Evolutionary conservation across 345 rosid species (phyloP).

Genomic region (Tarenaya hassleriana): DNA sequence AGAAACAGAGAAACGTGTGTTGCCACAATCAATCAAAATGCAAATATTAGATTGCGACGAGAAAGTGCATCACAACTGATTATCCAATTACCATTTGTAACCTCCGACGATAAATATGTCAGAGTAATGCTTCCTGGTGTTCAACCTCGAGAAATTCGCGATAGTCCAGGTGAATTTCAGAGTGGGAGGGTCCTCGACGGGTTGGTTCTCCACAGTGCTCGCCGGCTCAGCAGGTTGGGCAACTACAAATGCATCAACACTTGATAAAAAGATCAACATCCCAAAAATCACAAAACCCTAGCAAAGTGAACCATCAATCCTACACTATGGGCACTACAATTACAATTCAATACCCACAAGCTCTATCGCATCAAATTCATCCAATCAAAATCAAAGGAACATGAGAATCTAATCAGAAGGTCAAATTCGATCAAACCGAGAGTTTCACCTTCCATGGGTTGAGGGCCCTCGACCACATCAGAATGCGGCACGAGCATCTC

Average conservation of each 20-base stretch:
- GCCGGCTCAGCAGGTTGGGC: slow-evolving; percentile 54
- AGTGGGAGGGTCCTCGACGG: slow-evolving; percentile 66
- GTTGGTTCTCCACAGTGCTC: slow-evolving; percentile 56
- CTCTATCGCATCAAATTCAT: slow-evolving; percentile 9
- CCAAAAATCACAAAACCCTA: slow-evolving; percentile 28
- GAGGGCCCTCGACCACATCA: slow-evolving; percentile 78
- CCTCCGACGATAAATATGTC: slow-evolving; percentile 69
- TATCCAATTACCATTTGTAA: slow-evolving; percentile 60
- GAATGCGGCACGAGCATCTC: slow-evolving; percentile 93
- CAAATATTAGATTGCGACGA: background rate
- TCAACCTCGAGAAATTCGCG: slow-evolving; percentile 63
- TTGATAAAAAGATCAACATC: slow-evolving; percentile 13
- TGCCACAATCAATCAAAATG: slow-evolving; percentile 7
- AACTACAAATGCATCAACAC: slow-evolving; percentile 31
- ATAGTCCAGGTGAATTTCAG: slow-evolving; percentile 79
- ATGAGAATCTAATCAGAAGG: background rate
- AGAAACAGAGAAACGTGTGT: slow-evolving; percentile 13
- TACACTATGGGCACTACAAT: background rate
- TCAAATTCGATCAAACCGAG: slow-evolving; percentile 9
- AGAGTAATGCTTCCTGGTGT: slow-evolving; percentile 77
- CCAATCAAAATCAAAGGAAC: background rate
- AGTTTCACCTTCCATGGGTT: slow-evolving; percentile 80
- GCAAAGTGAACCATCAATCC: slow-evolving; percentile 20
- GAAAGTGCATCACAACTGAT: background rate
- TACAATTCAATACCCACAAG: slow-evolving; percentile 10